Percentiles rank a stretch among this genome's conserved stretches.
These are phyloP conservation scores for Globisporangium uncinulatum DNA, from an alignment of 352 stramenopile genomes.

Conservation along the genomic window DNA sequence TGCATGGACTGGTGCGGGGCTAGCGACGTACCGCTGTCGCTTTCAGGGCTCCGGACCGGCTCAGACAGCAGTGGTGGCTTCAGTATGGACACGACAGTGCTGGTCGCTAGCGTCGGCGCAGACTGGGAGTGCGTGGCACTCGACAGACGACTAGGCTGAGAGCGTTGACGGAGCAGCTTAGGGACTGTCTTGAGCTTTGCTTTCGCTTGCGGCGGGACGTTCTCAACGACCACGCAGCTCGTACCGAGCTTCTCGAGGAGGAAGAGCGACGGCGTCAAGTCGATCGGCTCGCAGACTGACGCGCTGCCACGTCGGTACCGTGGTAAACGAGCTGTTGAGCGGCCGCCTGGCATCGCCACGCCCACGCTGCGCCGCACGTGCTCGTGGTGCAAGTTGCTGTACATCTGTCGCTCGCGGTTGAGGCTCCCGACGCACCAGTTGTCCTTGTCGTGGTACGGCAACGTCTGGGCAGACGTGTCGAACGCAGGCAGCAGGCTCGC, in stretches of 20 bases:
- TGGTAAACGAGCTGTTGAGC: background rate
- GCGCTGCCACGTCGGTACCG: conserved; percentile 15
- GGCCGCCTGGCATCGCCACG: conserved; percentile 25
- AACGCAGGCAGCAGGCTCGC: conserved; percentile 29
- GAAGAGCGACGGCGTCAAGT: conserved; percentile 61
- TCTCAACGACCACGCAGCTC: conserved; percentile 51
- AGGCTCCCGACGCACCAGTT: conserved; percentile 75
- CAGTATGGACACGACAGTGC: background rate
- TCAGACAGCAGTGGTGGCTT: no score
- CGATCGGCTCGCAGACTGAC: conserved; percentile 20
- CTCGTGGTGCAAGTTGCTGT: conserved; percentile 63
- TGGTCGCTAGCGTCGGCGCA: background rate
- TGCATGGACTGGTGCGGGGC: conserved; percentile 19
- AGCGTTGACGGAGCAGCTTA: background rate
- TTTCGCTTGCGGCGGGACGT: conserved; percentile 7
- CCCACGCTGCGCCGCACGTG: conserved; percentile 33
- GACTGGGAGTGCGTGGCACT: background rate
- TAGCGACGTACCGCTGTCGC: background rate
- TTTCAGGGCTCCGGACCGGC: background rate
- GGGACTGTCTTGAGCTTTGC: background rate
- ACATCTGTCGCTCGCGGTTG: conserved; percentile 74
- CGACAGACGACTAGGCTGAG: background rate
- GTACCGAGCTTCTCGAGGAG: conserved; percentile 55
- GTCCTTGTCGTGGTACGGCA: conserved; percentile 73
- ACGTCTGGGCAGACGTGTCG: conserved; percentile 30